phyloP scores from a whole-genome alignment of 2,329 filamentous ascomycete genomes.

The Beauveria brongniartii region DNA sequence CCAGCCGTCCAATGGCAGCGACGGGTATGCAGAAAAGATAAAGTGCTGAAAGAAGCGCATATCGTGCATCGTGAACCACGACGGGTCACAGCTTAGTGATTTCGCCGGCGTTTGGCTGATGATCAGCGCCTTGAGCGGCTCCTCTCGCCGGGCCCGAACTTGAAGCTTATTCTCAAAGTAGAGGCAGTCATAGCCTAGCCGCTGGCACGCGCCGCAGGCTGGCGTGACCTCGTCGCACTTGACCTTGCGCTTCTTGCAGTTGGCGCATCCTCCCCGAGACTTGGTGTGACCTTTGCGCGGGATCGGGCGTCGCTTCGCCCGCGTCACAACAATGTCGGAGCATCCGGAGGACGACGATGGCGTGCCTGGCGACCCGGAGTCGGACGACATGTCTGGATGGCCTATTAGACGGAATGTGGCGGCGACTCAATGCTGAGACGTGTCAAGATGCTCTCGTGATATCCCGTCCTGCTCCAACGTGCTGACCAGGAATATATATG shows the following conservation, averaged over 20 bases:
- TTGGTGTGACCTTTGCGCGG: conserved; percentile 29
- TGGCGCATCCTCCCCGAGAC: conserved; percentile 25
- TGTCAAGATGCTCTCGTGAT: background rate
- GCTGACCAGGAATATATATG: too few species aligned
- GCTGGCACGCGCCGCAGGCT: conserved; percentile 26
- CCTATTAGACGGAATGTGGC: too few species aligned
- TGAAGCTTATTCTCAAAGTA: conserved; percentile 18
- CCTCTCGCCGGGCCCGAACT: background rate
- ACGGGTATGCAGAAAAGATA: conserved; percentile 35
- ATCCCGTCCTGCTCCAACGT: background rate
- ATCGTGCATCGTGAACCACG: conserved; percentile 33
- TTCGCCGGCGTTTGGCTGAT: background rate
- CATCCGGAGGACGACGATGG: background rate
- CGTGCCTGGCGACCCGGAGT: background rate
- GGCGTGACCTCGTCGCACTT: conserved; percentile 34
- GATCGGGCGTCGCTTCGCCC: conserved; percentile 21
- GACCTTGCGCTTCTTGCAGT: conserved; percentile 32
- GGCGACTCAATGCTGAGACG: background rate
- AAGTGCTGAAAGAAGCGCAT: conserved; percentile 48
- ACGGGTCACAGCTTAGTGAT: conserved; percentile 16
- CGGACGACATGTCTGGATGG: conserved; percentile 3
- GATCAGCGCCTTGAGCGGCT: background rate
- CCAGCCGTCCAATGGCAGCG: conserved; percentile 29
- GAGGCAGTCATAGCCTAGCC: conserved; percentile 28
- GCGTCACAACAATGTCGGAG: background rate